These are phyloP conservation scores for Viola odorata DNA, from an alignment of 345 rosid genomes.

Conservation along the genomic window DNA sequence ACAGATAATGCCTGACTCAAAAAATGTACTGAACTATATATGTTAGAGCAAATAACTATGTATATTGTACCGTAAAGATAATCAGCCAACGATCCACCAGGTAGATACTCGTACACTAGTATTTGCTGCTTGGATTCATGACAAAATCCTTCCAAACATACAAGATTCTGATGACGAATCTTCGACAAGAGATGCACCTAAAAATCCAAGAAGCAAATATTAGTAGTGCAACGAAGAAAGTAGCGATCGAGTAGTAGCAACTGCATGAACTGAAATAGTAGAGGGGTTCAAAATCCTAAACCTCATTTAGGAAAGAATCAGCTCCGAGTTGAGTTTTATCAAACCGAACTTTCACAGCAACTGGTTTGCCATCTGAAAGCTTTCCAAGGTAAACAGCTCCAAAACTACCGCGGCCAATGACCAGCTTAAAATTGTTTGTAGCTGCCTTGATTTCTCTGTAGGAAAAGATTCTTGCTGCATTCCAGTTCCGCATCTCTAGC, in stretches of 20 bases:
- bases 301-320: constrained; percentile 92
- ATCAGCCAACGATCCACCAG: constrained; percentile 81
- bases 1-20: background rate
- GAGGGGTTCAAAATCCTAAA: constrained; percentile 19
- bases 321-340: constrained; percentile 85
- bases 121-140: constrained; percentile 77
- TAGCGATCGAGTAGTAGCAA: background rate
- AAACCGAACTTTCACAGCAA: constrained; percentile 86
- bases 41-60: background rate
- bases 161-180: constrained; percentile 82
- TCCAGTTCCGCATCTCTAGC: constrained; percentile 71
- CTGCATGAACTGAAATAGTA: background rate
- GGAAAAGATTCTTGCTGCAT: constrained; percentile 66
- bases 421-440: constrained; percentile 73
- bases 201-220: constrained; percentile 1
- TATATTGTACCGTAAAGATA: constrained; percentile 60
- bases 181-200: constrained; percentile 76
- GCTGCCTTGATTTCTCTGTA: constrained; percentile 78
- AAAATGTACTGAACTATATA: background rate
- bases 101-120: constrained; percentile 79
- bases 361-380: constrained; percentile 66
- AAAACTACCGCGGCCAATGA: constrained; percentile 82
- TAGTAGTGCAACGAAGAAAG: background rate
- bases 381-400: constrained; percentile 86
- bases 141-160: constrained; percentile 80